A percentile compares a stretch with the other conserved stretches of the same genome.
These are phyloP conservation scores for Cyclaneusma minus DNA, from an alignment of 2,329 filamentous ascomycete species.

Conservation along the genomic window DNA sequence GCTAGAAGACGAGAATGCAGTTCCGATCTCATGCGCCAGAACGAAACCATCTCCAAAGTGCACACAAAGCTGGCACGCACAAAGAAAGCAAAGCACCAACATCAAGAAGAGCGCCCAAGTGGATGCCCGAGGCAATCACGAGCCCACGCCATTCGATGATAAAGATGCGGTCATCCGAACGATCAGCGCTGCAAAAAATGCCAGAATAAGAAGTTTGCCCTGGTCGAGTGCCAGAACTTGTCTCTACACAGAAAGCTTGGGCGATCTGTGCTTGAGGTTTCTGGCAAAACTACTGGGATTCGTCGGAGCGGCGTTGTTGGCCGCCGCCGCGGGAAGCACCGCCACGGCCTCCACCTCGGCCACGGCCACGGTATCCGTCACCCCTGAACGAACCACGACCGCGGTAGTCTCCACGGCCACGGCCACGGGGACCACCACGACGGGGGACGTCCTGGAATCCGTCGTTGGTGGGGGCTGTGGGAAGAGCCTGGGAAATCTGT, in stretches of 20 bases:
- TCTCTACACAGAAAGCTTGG: too few species aligned
- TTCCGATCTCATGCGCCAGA: too few species aligned
- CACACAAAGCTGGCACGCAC: too few species aligned
- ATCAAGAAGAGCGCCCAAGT: too few species aligned
- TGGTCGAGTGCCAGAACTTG: too few species aligned
- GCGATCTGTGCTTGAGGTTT: too few species aligned
- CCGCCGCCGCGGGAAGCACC: slow-evolving; percentile 19
- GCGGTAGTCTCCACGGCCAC: slow-evolving; percentile 33
- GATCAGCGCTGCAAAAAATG: slow-evolving; percentile 11
- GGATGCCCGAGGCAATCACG: too few species aligned
- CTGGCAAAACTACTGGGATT: too few species aligned
- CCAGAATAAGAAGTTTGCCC: slow-evolving; percentile 13
- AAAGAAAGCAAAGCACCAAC: too few species aligned
- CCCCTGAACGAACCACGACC: slow-evolving; percentile 31
- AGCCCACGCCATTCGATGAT: not conserved
- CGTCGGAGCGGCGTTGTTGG: too few species aligned
- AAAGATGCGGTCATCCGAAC: slow-evolving; percentile 1
- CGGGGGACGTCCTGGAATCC: slow-evolving; percentile 59
- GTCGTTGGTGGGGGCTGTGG: slow-evolving; percentile 33
- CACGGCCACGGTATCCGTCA: slow-evolving; percentile 30
- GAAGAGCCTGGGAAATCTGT: slow-evolving; percentile 12
- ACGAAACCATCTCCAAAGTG: too few species aligned
- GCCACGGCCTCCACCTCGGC: slow-evolving; percentile 22
- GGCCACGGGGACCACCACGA: slow-evolving; percentile 38
- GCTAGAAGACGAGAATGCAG: too few species aligned